These are phyloP conservation scores for Solanum piurae DNA, from an alignment of 257 asterid genomes.

Conservation along the genomic window DNA sequence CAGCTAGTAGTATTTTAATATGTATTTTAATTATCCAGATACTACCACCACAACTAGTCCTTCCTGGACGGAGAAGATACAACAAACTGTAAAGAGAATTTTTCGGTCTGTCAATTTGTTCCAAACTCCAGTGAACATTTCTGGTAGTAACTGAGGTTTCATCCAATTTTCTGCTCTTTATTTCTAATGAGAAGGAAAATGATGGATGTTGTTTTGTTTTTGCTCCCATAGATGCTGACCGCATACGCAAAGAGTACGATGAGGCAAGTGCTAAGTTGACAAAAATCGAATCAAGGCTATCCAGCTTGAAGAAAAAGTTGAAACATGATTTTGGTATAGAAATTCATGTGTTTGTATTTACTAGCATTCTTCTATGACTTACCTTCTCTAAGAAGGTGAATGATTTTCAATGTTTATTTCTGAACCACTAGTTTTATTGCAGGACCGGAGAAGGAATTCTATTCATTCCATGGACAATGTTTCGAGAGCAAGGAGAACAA, in stretches of 20 bases:
- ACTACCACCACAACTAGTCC: conserved; percentile 35
- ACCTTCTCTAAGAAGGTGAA: background rate
- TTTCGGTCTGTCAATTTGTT: conserved; percentile 66
- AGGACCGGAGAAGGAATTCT: conserved; percentile 92
- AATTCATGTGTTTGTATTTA: background rate
- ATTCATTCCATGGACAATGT: conserved; percentile 88
- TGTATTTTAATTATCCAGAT: conserved; percentile 38
- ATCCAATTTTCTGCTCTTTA: conserved; percentile 1
- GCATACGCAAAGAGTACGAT: conserved; percentile 76
- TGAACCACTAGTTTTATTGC: conserved; percentile 26
- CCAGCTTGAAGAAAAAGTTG: conserved; percentile 71
- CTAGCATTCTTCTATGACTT: background rate
- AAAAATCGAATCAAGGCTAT: conserved; percentile 82
- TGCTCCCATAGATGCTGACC: conserved; percentile 60
- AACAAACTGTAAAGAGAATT: conserved; percentile 49
- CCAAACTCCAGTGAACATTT: conserved; percentile 70
- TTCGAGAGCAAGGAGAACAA: conserved; percentile 89
- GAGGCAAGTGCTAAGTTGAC: conserved; percentile 73
- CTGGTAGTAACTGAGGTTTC: conserved; percentile 50
- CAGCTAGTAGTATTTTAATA: conserved; percentile 7
- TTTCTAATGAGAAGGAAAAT: background rate
- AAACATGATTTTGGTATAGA: conserved; percentile 82
- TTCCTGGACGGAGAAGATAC: conserved; percentile 90
- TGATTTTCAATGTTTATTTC: conserved; percentile 7
- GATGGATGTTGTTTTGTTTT: conserved; percentile 13